Evolutionary conservation across 306 rosid genomes (phyloP).

Genomic region (Vigna angularis): DNA sequence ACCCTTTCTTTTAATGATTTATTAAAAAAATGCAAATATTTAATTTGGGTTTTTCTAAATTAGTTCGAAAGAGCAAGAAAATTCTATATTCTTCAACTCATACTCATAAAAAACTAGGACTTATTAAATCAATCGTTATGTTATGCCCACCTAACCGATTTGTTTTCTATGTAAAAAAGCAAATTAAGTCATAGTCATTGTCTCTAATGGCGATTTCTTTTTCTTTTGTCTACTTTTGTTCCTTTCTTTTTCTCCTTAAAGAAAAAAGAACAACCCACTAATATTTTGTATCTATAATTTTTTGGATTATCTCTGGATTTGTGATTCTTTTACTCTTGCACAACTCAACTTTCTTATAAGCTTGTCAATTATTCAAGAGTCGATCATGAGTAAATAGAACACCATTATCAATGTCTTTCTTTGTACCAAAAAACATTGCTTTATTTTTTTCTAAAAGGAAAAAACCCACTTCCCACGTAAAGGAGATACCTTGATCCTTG

Average conservation of each 20-base stretch:
- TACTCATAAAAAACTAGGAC: neutral
- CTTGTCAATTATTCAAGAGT: neutral
- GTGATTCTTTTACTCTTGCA: neutral
- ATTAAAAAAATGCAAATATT: neutral
- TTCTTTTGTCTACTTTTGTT: neutral
- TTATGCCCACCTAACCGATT: slow-evolving; percentile 23
- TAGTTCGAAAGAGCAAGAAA: neutral
- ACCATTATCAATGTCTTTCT: neutral
- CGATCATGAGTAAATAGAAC: neutral
- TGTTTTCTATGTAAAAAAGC: slow-evolving; percentile 39
- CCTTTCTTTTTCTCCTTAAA: neutral
- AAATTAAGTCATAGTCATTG: slow-evolving; percentile 13
- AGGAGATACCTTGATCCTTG: slow-evolving; percentile 39
- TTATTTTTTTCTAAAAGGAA: neutral
- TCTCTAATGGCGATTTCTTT: neutral
- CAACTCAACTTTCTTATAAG: neutral
- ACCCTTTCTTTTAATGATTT: neutral
- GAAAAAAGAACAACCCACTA: slow-evolving; percentile 29
- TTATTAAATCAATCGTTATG: neutral
- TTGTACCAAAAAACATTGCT: neutral
- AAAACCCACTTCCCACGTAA: slow-evolving; percentile 40
- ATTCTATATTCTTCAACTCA: neutral
- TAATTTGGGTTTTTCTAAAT: neutral
- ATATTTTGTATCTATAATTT: neutral
- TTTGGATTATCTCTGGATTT: slow-evolving; percentile 17